Percentiles rank a stretch among this genome's conserved stretches.
phyloP scores from a whole-genome alignment of 345 rosid genomes.

The Citrus trifoliata region DNA sequence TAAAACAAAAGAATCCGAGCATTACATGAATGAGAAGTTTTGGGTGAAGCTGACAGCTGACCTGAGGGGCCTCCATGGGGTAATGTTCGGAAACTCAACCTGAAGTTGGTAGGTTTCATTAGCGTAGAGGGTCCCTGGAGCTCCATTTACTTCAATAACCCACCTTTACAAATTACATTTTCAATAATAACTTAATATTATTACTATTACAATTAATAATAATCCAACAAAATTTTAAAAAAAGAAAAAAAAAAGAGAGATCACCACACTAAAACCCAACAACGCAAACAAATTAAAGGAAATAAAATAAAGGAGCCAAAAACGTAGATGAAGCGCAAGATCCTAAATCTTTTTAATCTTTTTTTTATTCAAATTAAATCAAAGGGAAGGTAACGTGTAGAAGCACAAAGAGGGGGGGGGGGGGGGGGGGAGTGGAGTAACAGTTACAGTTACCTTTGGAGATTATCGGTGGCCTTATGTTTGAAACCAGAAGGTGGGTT shows the following conservation, averaged over 20 bases:
- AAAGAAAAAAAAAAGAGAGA: not conserved
- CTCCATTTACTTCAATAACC: constrained; percentile 90
- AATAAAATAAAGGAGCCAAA: not conserved
- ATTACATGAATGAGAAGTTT: no score
- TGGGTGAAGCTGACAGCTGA: not conserved
- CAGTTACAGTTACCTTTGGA: constrained; percentile 70
- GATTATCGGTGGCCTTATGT: constrained; percentile 89
- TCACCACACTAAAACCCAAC: not conserved
- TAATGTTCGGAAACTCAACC: constrained; percentile 96
- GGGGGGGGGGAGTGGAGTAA: no score
- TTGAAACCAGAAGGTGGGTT: constrained; percentile 91
- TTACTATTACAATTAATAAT: not conserved
- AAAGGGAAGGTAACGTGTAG: not conserved
- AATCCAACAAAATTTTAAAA: not conserved
- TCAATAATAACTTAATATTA: not conserved
- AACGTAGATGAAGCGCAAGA: not conserved
- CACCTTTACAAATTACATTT: constrained; percentile 40
- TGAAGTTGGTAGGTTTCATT: constrained; percentile 93
- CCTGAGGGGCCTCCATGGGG: constrained; percentile 99
- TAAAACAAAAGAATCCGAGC: not conserved
- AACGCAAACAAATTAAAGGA: not conserved
- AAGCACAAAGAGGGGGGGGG: not conserved
- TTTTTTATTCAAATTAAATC: not conserved
- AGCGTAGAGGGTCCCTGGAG: constrained; percentile 79
- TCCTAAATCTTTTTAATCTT: not conserved